Conservation (phyloP, 2,329 filamentous ascomycete species). For the Orbilia javanica region DNA sequence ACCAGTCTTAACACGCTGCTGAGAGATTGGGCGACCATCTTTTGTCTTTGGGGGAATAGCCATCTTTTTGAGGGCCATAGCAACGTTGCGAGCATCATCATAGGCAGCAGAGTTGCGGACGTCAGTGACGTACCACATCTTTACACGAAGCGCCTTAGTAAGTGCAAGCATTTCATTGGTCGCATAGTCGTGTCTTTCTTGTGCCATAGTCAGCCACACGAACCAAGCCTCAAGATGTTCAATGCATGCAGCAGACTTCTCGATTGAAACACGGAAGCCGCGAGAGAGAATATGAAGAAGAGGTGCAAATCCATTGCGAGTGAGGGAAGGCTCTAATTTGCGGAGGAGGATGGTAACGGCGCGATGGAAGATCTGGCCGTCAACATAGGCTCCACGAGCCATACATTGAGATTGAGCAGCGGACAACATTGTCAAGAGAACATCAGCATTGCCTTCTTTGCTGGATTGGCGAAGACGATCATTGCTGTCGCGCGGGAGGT, state of each 20-base stretch:
- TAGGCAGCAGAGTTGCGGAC: constrained; percentile 91
- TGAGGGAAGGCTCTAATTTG: constrained; percentile 73
- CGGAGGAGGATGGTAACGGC: constrained; percentile 78
- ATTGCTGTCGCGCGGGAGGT: constrained; percentile 48
- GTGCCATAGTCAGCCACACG: constrained; percentile 83
- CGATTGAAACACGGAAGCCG: constrained; percentile 77
- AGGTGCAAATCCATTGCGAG: constrained; percentile 77
- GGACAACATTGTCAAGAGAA: constrained; percentile 79
- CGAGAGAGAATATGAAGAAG: constrained; percentile 80
- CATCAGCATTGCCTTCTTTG: constrained; percentile 63
- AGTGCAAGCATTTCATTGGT: constrained; percentile 81
- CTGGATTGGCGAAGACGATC: constrained; percentile 41
- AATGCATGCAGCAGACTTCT: constrained; percentile 77
- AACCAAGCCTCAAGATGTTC: constrained; percentile 86
- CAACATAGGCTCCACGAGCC: constrained; percentile 83
- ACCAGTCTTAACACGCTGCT: constrained; percentile 56
- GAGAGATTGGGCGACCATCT: constrained; percentile 62
- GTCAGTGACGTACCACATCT: constrained; percentile 99
- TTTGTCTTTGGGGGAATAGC: constrained; percentile 71
- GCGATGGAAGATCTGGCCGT: constrained; percentile 86
- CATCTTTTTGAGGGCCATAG: constrained; percentile 91
- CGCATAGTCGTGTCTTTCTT: constrained; percentile 80
- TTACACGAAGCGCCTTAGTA: constrained; percentile 83
- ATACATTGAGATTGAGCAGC: constrained; percentile 82
- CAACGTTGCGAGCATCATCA: constrained; percentile 86